These are phyloP conservation scores for Meira miltonrushii DNA, from an alignment of 1,284 basidiomycete species.

Conservation along the genomic window DNA sequence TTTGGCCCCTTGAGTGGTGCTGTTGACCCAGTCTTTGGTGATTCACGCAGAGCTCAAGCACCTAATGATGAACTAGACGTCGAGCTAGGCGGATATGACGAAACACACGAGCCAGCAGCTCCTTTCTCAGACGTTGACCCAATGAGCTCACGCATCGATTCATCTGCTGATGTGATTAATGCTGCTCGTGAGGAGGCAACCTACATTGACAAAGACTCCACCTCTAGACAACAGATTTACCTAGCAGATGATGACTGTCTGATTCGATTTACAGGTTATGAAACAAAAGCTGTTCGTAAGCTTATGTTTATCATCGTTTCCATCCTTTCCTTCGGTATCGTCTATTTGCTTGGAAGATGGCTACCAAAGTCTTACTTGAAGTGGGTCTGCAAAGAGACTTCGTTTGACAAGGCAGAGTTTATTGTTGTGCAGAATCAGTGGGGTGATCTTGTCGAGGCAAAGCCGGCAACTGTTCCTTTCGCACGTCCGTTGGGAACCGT, in stretches of 20 bases:
- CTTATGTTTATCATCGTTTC: slow-evolving; percentile 70
- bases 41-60: slow-evolving; percentile 29
- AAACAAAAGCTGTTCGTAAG: slow-evolving; percentile 63
- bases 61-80: slow-evolving; percentile 41
- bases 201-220: slow-evolving; percentile 45
- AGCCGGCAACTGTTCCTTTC: slow-evolving; percentile 38
- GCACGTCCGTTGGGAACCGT: slow-evolving; percentile 45
- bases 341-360: slow-evolving; percentile 86
- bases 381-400: slow-evolving; percentile 76
- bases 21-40: slow-evolving; percentile 48
- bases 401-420: slow-evolving; percentile 69
- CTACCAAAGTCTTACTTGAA: slow-evolving; percentile 82
- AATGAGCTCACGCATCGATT: slow-evolving; percentile 11
- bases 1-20: slow-evolving; percentile 42
- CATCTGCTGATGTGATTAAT: slow-evolving; percentile 4
- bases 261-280: slow-evolving; percentile 84
- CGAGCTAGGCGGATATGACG: slow-evolving; percentile 26
- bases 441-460: slow-evolving; percentile 45
- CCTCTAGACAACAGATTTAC: slow-evolving; percentile 70
- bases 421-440: slow-evolving; percentile 71
- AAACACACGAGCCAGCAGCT: not conserved
- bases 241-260: slow-evolving; percentile 86
- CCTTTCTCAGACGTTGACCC: slow-evolving; percentile 19
- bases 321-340: slow-evolving; percentile 66
- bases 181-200: slow-evolving; percentile 22